phyloP scores from a whole-genome alignment of 1,284 basidiomycete genomes.

The Ceratobasidium sp. region DNA sequence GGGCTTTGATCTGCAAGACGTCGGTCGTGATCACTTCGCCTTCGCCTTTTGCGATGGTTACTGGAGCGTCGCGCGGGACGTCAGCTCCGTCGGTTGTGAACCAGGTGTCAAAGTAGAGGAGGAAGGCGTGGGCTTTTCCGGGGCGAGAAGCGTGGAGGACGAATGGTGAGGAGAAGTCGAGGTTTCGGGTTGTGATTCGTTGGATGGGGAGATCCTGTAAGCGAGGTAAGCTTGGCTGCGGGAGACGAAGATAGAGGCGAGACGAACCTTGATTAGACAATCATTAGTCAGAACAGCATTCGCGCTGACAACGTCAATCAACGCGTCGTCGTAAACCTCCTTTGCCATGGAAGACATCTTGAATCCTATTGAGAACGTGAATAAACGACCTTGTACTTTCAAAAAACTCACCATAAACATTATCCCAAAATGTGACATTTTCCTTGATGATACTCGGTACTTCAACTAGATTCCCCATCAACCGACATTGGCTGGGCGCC shows the following conservation, averaged over 20 bases:
- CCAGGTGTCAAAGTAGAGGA: constrained; percentile 96
- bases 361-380: constrained; percentile 71
- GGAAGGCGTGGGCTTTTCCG: constrained; percentile 82
- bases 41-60: constrained; percentile 46
- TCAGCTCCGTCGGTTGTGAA: constrained; percentile 77
- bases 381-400: background rate
- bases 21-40: constrained; percentile 51
- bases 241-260: background rate
- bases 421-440: constrained; percentile 89
- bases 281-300: constrained; percentile 80
- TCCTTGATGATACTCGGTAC: constrained; percentile 83
- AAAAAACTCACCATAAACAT: constrained; percentile 81
- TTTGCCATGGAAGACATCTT: constrained; percentile 85
- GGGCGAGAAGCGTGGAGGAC: constrained; percentile 71
- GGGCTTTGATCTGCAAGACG: constrained; percentile 47
- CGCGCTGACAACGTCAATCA: constrained; percentile 83
- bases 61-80: constrained; percentile 62
- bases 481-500: constrained; percentile 91
- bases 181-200: constrained; percentile 74
- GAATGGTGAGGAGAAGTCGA: constrained; percentile 86
- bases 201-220: constrained; percentile 78
- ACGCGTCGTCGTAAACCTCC: constrained; percentile 80
- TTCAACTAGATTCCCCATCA: constrained; percentile 87
- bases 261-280: constrained; percentile 74
- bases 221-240: background rate